Percentiles rank a stretch among this genome's conserved stretches.
These are phyloP conservation scores for Apiotrichum akiyoshidainum DNA, from an alignment of 1,284 basidiomycete species.

Conservation along the genomic window DNA sequence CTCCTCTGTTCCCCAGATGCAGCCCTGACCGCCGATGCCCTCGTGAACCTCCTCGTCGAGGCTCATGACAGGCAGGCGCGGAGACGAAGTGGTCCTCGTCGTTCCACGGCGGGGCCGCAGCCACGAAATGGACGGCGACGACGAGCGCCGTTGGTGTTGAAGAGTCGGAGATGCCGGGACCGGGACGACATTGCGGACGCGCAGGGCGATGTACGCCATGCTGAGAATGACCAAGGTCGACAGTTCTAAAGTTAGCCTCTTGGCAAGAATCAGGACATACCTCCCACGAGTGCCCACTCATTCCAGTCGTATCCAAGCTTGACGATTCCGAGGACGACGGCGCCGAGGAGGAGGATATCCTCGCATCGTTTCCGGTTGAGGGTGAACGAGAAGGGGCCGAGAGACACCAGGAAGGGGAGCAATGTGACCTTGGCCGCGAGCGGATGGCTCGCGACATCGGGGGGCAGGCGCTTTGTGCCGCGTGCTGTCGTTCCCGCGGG, in stretches of 20 bases:
- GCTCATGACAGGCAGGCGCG: neutral
- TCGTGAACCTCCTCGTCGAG: conserved; percentile 25
- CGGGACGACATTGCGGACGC: conserved; percentile 25
- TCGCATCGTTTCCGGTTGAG: conserved; percentile 42
- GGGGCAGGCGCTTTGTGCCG: conserved; percentile 1
- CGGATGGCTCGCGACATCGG: conserved; percentile 21
- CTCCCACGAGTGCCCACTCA: conserved; percentile 43
- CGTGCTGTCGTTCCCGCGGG: conserved; percentile 4
- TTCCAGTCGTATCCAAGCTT: conserved; percentile 37
- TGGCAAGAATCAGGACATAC: conserved; percentile 19
- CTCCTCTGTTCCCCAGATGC: conserved; percentile 50
- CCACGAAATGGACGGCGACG: neutral
- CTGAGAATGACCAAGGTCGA: conserved; percentile 14
- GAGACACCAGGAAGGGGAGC: conserved; percentile 20
- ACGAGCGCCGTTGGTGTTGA: neutral
- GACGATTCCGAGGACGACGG: conserved; percentile 32
- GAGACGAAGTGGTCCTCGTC: neutral
- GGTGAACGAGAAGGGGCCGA: conserved; percentile 12
- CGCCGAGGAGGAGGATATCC: conserved; percentile 35
- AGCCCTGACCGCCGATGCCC: conserved; percentile 31
- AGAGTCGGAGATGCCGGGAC: conserved; percentile 17
- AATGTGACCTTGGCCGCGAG: conserved; percentile 24
- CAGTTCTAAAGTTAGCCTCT: conserved; percentile 7
- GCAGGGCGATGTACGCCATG: conserved; percentile 15
- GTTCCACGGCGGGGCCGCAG: neutral